Evolutionary conservation across 2,329 filamentous ascomycete species (phyloP).

Genomic region (Paecilomyces dactylethromorphus): DNA sequence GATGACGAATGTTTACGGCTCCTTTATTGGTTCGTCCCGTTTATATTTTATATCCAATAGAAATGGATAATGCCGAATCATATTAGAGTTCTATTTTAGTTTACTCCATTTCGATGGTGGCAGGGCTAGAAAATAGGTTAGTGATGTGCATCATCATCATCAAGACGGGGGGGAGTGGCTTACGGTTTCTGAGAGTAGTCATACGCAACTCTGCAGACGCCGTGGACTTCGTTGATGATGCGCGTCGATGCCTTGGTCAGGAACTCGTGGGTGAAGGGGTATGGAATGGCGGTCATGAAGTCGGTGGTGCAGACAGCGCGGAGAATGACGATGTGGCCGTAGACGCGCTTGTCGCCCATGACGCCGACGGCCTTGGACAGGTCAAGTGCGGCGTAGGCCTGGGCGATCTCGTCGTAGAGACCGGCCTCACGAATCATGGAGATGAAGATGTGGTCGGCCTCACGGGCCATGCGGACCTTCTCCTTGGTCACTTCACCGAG

Average conservation of each 20-base stretch:
- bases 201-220: conserved; percentile 38
- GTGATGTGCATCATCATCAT: conserved; percentile 60
- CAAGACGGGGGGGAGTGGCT: conserved; percentile 10
- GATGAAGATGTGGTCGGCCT: conserved; percentile 43
- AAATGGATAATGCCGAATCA: too few species aligned
- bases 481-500: conserved; percentile 78
- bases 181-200: conserved; percentile 46
- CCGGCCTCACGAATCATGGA: conserved; percentile 38
- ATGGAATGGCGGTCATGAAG: conserved; percentile 71
- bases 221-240: conserved; percentile 70
- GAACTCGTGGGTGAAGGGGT: conserved; percentile 58
- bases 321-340: conserved; percentile 55
- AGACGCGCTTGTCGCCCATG: conserved; percentile 60
- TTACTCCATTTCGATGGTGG: conserved; percentile 68
- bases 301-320: conserved; percentile 57
- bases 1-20: too few species aligned
- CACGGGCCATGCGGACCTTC: conserved; percentile 64
- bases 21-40: neutral
- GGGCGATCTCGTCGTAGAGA: conserved; percentile 53
- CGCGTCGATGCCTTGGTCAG: conserved; percentile 58
- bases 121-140: conserved; percentile 49
- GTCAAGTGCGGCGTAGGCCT: conserved; percentile 64
- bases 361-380: conserved; percentile 56
- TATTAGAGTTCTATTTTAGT: neutral
- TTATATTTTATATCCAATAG: neutral